These are phyloP conservation scores for Lasiosphaeria ovina DNA, from an alignment of 495 filamentous ascomycete species.

Conservation along the genomic window DNA sequence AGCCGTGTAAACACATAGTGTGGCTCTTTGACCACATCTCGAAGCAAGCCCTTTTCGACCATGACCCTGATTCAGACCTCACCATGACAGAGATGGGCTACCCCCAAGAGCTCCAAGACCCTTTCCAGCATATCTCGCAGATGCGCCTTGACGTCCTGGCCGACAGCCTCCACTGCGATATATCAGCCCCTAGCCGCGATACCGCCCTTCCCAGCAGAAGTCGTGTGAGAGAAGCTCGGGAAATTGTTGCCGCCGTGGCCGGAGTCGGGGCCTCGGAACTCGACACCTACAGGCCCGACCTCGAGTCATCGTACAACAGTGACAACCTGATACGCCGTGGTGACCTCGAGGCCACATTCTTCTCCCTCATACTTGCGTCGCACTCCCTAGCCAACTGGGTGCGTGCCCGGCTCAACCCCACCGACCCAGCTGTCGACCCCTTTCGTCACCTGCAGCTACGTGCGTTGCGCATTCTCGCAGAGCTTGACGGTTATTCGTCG, in stretches of 20 bases:
- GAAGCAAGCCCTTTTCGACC: constrained; percentile 36
- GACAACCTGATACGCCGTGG: constrained; percentile 32
- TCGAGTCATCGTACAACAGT: constrained; percentile 27
- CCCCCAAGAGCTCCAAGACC: constrained; percentile 41
- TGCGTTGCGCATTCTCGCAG: constrained; percentile 37
- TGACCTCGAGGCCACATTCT: constrained; percentile 46
- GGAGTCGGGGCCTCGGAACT: constrained; percentile 32
- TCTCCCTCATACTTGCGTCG: constrained; percentile 46
- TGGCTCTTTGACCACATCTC: constrained; percentile 48
- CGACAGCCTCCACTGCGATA: constrained; percentile 43
- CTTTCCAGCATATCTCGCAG: constrained; percentile 40
- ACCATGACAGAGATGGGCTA: constrained; percentile 37
- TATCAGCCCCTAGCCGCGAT: constrained; percentile 33
- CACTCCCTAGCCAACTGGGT: constrained; percentile 45
- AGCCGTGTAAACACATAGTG: constrained; percentile 47
- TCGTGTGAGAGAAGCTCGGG: constrained; percentile 41
- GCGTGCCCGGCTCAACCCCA: constrained; percentile 33
- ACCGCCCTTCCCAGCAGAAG: constrained; percentile 22
- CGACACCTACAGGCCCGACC: constrained; percentile 39
- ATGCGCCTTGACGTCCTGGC: constrained; percentile 46
- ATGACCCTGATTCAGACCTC: constrained; percentile 35
- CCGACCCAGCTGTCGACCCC: constrained; percentile 38
- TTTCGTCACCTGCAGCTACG: constrained; percentile 41
- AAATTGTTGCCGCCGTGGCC: constrained; percentile 43
- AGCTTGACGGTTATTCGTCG: constrained; percentile 33